Percentiles rank a stretch among this genome's conserved stretches.
Evolutionary conservation across 1,139 yeast species (phyloP).

Genomic region (Debaryomyces sp.): DNA sequence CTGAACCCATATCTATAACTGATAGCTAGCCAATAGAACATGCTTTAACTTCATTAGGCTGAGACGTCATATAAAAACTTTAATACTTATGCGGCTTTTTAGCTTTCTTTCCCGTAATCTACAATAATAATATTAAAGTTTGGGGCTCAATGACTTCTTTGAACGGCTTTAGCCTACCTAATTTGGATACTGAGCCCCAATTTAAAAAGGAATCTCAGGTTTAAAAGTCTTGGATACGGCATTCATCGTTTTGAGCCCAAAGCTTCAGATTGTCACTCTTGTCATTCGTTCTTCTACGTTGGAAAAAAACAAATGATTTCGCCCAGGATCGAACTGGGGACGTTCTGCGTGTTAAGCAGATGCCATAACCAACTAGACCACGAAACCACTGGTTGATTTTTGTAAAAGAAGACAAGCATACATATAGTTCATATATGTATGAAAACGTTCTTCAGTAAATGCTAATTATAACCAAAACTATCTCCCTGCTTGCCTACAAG

Average conservation of each 20-base stretch:
- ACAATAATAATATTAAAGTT: not conserved
- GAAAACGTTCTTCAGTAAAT: no score
- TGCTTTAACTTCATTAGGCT: not conserved
- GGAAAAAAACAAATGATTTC: slow-evolving; percentile 9
- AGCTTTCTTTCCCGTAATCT: not conserved
- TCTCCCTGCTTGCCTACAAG: no score
- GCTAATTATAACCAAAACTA: no score
- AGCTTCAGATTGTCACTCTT: not conserved
- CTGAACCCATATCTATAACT: not conserved
- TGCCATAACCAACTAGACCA: slow-evolving; percentile 99
- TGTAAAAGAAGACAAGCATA: no score
- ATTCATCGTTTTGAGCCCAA: not conserved
- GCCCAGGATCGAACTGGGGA: slow-evolving; percentile 76
- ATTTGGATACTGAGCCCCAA: not conserved
- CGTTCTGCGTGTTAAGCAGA: slow-evolving; percentile 99
- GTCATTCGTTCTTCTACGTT: no score
- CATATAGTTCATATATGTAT: no score
- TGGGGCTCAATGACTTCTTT: not conserved
- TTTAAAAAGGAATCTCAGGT: no score
- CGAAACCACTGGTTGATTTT: slow-evolving; percentile 35
- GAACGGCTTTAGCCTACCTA: not conserved
- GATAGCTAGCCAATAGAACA: not conserved
- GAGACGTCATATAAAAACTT: not conserved
- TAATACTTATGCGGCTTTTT: not conserved
- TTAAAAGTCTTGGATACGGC: not conserved